Evolutionary conservation across 2,329 filamentous ascomycete genomes (phyloP).

Genomic region (Decorospora gaudefroyi): DNA sequence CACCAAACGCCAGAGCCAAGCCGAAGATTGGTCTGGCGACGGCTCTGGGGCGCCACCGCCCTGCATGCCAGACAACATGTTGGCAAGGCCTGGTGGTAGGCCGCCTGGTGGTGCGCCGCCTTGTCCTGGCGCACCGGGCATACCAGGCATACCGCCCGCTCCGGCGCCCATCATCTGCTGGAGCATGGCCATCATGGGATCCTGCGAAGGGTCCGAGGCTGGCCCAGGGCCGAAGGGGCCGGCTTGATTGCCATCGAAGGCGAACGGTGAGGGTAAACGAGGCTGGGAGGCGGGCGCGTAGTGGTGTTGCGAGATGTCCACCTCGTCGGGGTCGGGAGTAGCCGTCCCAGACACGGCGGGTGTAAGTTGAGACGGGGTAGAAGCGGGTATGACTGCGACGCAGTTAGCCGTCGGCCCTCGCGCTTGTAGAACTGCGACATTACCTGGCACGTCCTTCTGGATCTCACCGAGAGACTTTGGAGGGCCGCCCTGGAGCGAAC

Average conservation of each 20-base stretch:
- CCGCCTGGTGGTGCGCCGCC: constrained; percentile 35
- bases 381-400: constrained; percentile 28
- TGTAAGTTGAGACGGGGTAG: constrained; percentile 23
- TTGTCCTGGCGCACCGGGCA: constrained; percentile 35
- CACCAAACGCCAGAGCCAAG: constrained; percentile 70
- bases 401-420: constrained; percentile 27
- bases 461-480: constrained; percentile 43
- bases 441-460: constrained; percentile 44
- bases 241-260: constrained; percentile 33
- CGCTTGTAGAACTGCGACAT: not conserved
- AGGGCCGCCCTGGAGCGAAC: constrained; percentile 64
- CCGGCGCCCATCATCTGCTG: constrained; percentile 68
- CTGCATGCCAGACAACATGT: constrained; percentile 54
- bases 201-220: constrained; percentile 50
- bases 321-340: constrained; percentile 68
- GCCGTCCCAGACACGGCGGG: constrained; percentile 34
- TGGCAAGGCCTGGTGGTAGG: constrained; percentile 50
- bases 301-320: constrained; percentile 77
- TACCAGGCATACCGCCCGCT: constrained; percentile 44
- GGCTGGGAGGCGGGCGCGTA: constrained; percentile 61
- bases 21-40: constrained; percentile 50
- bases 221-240: constrained; percentile 27
- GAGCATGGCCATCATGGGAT: constrained; percentile 75
- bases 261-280: constrained; percentile 46
- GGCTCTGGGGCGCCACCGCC: constrained; percentile 45